These are phyloP conservation scores for Colletotrichum phormii DNA, from an alignment of 2,329 filamentous ascomycete species.

Conservation along the genomic window DNA sequence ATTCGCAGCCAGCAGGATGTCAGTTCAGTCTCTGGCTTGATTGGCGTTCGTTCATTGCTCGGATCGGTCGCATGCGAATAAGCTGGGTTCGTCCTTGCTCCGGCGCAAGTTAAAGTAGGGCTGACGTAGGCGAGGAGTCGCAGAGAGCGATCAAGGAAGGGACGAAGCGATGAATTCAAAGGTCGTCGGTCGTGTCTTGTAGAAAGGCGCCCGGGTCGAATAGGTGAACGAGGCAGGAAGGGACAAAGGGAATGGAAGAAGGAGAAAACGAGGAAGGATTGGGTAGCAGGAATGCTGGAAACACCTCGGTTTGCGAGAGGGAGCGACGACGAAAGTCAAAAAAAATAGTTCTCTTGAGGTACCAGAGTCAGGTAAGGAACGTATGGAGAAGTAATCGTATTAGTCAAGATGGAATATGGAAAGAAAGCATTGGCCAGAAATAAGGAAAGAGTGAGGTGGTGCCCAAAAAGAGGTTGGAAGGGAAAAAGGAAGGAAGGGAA, in stretches of 20 bases:
- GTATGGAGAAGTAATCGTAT: background rate
- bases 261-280: background rate
- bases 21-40: slow-evolving; percentile 16
- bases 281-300: slow-evolving; percentile 18
- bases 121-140: slow-evolving; percentile 1
- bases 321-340: slow-evolving; percentile 25
- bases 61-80: slow-evolving; percentile 17
- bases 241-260: background rate
- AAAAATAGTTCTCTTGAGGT: background rate
- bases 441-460: slow-evolving; percentile 7
- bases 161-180: background rate
- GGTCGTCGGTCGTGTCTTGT: background rate
- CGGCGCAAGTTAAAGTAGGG: slow-evolving; percentile 11
- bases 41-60: slow-evolving; percentile 21
- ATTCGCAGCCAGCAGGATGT: slow-evolving; percentile 23
- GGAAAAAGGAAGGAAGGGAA: background rate
- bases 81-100: slow-evolving; percentile 32
- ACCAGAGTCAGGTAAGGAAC: too few species aligned
- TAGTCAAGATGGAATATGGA: slow-evolving; percentile 8
- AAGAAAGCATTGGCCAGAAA: slow-evolving; percentile 25
- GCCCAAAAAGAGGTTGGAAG: background rate
- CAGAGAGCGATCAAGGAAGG: slow-evolving; percentile 16
- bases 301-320: background rate
- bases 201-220: too few species aligned
- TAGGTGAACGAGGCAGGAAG: background rate